Evolutionary conservation across 192 early-diverging fungal genomes (phyloP), one percentile per base, ranked within the genome.

Genomic region (Coemansia umbellata): DNA sequence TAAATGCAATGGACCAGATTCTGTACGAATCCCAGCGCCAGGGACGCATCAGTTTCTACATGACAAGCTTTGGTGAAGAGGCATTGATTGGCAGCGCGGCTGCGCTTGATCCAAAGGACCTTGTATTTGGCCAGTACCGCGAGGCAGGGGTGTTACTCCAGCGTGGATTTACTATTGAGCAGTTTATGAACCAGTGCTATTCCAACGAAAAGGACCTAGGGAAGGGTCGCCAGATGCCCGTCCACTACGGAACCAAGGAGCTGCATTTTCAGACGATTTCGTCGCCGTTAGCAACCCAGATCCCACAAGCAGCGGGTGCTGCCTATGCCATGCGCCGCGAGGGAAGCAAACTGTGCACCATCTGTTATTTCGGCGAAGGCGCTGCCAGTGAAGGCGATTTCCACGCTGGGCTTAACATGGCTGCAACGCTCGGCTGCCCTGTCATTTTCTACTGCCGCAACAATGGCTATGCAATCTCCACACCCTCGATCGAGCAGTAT

Each of bases 1-100:
- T 98, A 35, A 91, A 94, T 54, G 80, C 81, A 32, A 92, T 98
- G 92, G 96, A 98, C 68, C 53, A 88, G 64, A 87, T 98, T 42
- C 67, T 98, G 60, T 98, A 97, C 77, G 96, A 98, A 60, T 93
- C 96, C 17, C 96, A 98, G 73, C 83, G 96, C 8, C 96, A 98
- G 74, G 96, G 96, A 10, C 85, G 96, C 45, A 95, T 99, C 49
- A 91, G 88, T 47, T 99, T 99, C 50, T 99, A 99, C 78, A 96
- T 99, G 94, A 99, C 96, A 15, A 89, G 86, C 72, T 94, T 93
- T 79, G 96, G 96, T 36, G 96, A 99, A 78, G 96, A 99, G 67
- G 96, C 93, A 17, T 85, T 89, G 19, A 85, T 99, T 47, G 94
- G 92, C 42, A 86, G 81, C 50, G 94, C 93, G 5, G 93, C 91